These are phyloP conservation scores for Hymenoscyphus linearis DNA, from an alignment of 2,329 filamentous ascomycete species.

Conservation along the genomic window DNA sequence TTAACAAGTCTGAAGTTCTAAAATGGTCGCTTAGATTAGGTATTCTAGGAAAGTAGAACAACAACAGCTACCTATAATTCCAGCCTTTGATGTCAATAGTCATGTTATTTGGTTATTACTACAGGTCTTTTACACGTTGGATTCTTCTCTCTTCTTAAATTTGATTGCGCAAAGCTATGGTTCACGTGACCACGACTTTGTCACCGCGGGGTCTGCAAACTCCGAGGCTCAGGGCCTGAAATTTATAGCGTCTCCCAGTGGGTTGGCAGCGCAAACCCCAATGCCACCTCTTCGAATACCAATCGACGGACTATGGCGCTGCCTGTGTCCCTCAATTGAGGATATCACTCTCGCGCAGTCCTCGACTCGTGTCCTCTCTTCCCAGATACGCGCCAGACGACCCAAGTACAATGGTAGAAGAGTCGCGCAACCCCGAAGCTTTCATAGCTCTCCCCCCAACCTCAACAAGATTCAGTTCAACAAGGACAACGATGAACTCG, in stretches of 20 bases:
- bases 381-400: slow-evolving; percentile 6
- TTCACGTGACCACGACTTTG: no score
- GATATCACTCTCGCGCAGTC: slow-evolving; percentile 27
- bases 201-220: neutral
- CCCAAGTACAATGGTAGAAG: neutral
- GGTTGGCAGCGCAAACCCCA: slow-evolving; percentile 7
- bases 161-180: no score
- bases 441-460: neutral
- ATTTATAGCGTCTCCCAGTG: neutral
- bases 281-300: slow-evolving; percentile 34
- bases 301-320: slow-evolving; percentile 59
- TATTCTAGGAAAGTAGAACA: no score
- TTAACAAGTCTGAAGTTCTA: no score
- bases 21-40: no score
- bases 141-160: no score
- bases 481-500: neutral
- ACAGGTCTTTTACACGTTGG: no score
- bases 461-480: neutral
- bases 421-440: neutral
- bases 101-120: no score
- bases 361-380: neutral
- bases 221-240: neutral
- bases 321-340: slow-evolving; percentile 54
- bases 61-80: no score
- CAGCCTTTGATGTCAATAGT: no score